phyloP scores from a whole-genome alignment of 495 filamentous ascomycete genomes.

The Penicillium subrubescens region DNA sequence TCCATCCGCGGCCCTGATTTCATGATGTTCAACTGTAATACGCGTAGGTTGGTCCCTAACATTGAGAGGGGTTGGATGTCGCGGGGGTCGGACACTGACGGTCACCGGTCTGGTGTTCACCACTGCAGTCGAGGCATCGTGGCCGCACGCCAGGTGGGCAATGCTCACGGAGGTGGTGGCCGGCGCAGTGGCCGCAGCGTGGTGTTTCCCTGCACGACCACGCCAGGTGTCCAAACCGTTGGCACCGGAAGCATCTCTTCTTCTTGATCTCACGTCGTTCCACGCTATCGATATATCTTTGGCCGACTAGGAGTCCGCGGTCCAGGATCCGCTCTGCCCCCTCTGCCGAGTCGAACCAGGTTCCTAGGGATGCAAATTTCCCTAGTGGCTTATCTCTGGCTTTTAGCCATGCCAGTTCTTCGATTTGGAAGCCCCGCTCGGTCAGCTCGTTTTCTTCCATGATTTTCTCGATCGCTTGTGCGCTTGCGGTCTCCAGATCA shows the following conservation, averaged over 20 bases:
- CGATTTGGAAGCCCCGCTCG: slow-evolving; percentile 22
- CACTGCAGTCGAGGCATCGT: slow-evolving; percentile 26
- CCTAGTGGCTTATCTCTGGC: slow-evolving; percentile 22
- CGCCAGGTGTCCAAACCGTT: slow-evolving; percentile 31
- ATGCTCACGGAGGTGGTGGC: slow-evolving; percentile 21
- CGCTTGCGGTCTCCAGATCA: slow-evolving; percentile 12
- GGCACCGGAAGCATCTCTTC: not conserved
- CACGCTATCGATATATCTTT: not conserved
- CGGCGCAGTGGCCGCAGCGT: slow-evolving; percentile 29
- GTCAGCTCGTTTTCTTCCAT: slow-evolving; percentile 26
- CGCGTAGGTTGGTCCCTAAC: slow-evolving; percentile 25
- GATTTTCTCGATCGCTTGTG: slow-evolving; percentile 23
- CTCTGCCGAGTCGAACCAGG: not conserved
- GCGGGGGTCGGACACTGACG: slow-evolving; percentile 14
- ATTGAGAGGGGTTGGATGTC: slow-evolving; percentile 17
- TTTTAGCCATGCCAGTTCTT: slow-evolving; percentile 29
- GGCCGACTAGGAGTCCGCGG: not conserved
- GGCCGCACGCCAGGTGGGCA: slow-evolving; percentile 25
- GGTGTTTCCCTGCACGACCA: slow-evolving; percentile 34
- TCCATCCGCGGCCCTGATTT: slow-evolving; percentile 32
- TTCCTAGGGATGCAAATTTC: slow-evolving; percentile 1
- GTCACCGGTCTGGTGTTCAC: slow-evolving; percentile 27
- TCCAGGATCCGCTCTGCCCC: not conserved
- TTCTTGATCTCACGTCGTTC: not conserved
- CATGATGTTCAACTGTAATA: slow-evolving; percentile 35